Percentiles rank a stretch among this genome's conserved stretches.
Evolutionary conservation across 2,329 filamentous ascomycete genomes (phyloP).

Genomic region (Aspergillus brasiliensis): DNA sequence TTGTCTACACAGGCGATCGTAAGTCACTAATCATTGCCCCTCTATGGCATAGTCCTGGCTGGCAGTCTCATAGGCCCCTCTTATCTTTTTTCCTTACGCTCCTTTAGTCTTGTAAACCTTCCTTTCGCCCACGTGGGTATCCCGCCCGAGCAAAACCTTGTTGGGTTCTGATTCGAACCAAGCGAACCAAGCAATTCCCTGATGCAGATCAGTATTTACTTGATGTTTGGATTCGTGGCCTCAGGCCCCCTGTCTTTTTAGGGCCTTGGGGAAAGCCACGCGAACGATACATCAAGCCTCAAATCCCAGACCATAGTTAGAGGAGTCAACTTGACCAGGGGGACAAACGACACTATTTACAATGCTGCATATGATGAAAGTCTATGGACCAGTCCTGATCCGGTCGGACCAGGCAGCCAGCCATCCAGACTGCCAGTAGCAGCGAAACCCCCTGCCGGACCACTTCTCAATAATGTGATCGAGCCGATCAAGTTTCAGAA

Average conservation of each 20-base stretch:
- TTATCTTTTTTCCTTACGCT: background rate
- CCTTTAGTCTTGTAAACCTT: background rate
- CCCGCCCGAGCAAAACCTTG: slow-evolving; percentile 10
- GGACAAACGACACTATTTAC: slow-evolving; percentile 11
- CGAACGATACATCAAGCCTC: slow-evolving; percentile 14
- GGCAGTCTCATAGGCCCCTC: background rate
- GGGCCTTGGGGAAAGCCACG: background rate
- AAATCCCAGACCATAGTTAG: slow-evolving; percentile 10
- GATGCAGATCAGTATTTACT: slow-evolving; percentile 17
- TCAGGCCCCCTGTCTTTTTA: background rate
- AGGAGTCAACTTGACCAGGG: background rate
- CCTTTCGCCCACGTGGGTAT: slow-evolving; percentile 22
- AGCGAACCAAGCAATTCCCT: slow-evolving; percentile 23
- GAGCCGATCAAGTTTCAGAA: background rate
- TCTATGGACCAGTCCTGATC: slow-evolving; percentile 3
- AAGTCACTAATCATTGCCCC: background rate
- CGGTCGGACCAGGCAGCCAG: slow-evolving; percentile 12
- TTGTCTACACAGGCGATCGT: background rate
- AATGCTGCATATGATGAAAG: slow-evolving; percentile 16
- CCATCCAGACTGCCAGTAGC: background rate
- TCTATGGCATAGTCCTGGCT: background rate
- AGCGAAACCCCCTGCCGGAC: background rate
- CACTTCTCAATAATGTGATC: slow-evolving; percentile 1
- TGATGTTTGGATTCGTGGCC: background rate
- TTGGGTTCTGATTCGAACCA: background rate